Percentiles rank a stretch among this genome's conserved stretches.
phyloP scores from a whole-genome alignment of 1,284 basidiomycete genomes.

The Rhodotorula sp. region DNA sequence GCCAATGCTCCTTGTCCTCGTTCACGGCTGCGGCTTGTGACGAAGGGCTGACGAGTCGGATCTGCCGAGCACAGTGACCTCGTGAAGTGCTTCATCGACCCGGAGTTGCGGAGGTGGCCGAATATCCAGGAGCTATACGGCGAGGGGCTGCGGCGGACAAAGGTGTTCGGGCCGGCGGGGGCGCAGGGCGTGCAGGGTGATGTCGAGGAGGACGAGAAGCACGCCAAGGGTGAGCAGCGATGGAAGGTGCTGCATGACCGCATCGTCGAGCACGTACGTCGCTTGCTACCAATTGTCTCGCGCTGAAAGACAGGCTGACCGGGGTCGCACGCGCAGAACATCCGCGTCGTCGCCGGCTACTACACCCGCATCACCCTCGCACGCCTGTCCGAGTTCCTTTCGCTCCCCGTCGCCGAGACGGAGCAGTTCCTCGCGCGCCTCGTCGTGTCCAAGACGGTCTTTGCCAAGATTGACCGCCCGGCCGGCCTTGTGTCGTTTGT shows the following conservation, averaged over 20 bases:
- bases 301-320: not conserved
- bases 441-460: constrained; percentile 87
- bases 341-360: constrained; percentile 90
- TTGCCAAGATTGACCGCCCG: constrained; percentile 92
- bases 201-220: constrained; percentile 44
- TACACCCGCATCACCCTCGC: constrained; percentile 88
- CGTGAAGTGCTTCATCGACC: constrained; percentile 93
- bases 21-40: not conserved
- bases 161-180: constrained; percentile 64
- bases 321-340: constrained; percentile 64
- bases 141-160: constrained; percentile 72
- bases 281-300: not conserved
- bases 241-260: constrained; percentile 96
- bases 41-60: not conserved
- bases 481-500: constrained; percentile 83
- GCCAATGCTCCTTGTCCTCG: constrained; percentile 10
- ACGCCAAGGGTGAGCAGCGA: constrained; percentile 63
- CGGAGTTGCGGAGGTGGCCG: constrained; percentile 97
- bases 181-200: constrained; percentile 41
- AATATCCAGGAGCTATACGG: constrained; percentile 92
- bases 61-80: constrained; percentile 65
- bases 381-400: constrained; percentile 82
- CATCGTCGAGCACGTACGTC: constrained; percentile 90
- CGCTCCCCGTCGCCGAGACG: constrained; percentile 76
- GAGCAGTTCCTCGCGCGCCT: constrained; percentile 85